These are phyloP conservation scores for Oenanthe javanica DNA, from an alignment of 140 eudicot species.

Conservation along the genomic window DNA sequence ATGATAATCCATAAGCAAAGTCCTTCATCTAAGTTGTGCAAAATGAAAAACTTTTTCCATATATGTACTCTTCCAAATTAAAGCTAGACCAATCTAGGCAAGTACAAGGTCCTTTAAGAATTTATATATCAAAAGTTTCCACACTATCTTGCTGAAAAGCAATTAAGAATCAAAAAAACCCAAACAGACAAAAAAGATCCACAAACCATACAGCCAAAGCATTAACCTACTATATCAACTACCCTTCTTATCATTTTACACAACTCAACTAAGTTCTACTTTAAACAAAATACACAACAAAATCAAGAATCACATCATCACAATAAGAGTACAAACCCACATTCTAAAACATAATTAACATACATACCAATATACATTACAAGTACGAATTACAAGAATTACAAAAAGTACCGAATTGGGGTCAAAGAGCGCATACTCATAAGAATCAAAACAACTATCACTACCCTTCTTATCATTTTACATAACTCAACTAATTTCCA, in stretches of 20 bases:
- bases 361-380: neutral
- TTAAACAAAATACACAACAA: neutral
- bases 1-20: neutral
- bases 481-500: neutral
- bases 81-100: neutral
- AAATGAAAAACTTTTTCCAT: neutral
- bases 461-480: no score
- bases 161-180: neutral
- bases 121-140: neutral
- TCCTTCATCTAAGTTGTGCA: neutral
- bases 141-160: neutral
- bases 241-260: neutral
- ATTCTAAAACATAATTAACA: no score
- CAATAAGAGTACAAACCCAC: neutral
- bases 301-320: neutral
- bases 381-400: no score
- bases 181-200: neutral
- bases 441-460: neutral
- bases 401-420: neutral
- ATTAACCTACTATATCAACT: neutral
- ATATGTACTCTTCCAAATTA: neutral
- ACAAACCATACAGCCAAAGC: neutral
- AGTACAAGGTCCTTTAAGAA: no score
- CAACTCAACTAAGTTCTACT: neutral
- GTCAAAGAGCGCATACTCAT: constrained; percentile 34